Conservation (phyloP, 1,139 yeast genomes). For the Entelexis sorbosivorans region DNA sequence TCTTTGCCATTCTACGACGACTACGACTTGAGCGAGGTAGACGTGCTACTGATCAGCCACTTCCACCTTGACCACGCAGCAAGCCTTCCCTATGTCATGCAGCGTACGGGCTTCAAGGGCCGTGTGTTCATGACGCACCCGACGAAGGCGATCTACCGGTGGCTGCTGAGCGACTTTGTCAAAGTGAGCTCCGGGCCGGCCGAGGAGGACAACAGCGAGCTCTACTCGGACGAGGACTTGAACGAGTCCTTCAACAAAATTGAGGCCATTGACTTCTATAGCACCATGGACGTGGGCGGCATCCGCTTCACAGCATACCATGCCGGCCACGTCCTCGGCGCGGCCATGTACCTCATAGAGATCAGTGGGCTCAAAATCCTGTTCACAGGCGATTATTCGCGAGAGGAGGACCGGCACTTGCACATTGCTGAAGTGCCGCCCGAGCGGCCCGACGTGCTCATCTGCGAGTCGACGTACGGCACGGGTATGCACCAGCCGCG, state of each 20-base stretch:
- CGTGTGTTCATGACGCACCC: slow-evolving; percentile 98
- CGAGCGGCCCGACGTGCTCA: slow-evolving; percentile 73
- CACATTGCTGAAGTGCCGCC: slow-evolving; percentile 95
- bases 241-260: slow-evolving; percentile 77
- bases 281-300: slow-evolving; percentile 89
- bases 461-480: slow-evolving; percentile 94
- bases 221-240: slow-evolving; percentile 86
- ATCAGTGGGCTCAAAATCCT: slow-evolving; percentile 82
- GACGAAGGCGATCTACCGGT: slow-evolving; percentile 90
- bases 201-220: slow-evolving; percentile 28
- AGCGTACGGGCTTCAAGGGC: slow-evolving; percentile 86
- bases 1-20: slow-evolving; percentile 93
- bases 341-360: slow-evolving; percentile 94
- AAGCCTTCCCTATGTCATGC: slow-evolving; percentile 94
- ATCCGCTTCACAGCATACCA: slow-evolving; percentile 93
- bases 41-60: slow-evolving; percentile 76
- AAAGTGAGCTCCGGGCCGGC: slow-evolving; percentile 50
- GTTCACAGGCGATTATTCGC: slow-evolving; percentile 92
- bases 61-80: slow-evolving; percentile 98
- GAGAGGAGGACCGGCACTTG: slow-evolving; percentile 91
- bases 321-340: slow-evolving; percentile 98
- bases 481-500: slow-evolving; percentile 95
- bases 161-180: slow-evolving; percentile 90
- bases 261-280: slow-evolving; percentile 90
- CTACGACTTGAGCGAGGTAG: slow-evolving; percentile 79